Percentiles rank a stretch among this genome's conserved stretches.
Conservation (phyloP, 129 eudicot genomes). For the Helianthus tuberosus region DNA sequence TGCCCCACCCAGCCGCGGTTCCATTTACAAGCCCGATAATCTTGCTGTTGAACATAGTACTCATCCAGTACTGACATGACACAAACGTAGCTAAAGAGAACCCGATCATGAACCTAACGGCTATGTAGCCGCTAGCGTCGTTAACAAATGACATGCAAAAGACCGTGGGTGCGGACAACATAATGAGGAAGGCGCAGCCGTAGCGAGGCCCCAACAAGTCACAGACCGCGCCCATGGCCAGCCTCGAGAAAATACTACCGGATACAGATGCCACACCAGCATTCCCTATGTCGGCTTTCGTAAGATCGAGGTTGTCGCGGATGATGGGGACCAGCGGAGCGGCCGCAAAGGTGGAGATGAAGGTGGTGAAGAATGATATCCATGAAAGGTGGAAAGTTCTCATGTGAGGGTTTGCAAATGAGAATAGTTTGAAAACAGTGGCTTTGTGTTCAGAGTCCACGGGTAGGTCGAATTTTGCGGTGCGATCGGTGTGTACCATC, state of each 20-base stretch:
- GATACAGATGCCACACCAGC: constrained; percentile 49
- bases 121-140: constrained; percentile 45
- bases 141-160: constrained; percentile 48
- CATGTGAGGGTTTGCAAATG: constrained; percentile 60
- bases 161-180: constrained; percentile 57
- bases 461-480: constrained; percentile 65
- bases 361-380: constrained; percentile 35
- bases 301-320: constrained; percentile 49
- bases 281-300: constrained; percentile 47
- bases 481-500: constrained; percentile 47
- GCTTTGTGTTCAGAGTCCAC: constrained; percentile 87
- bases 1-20: constrained; percentile 69
- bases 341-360: constrained; percentile 53
- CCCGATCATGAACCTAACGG: constrained; percentile 55
- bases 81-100: constrained; percentile 62
- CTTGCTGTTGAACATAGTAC: constrained; percentile 55
- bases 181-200: constrained; percentile 53
- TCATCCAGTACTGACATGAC: constrained; percentile 64
- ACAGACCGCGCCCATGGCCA: constrained; percentile 57
- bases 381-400: constrained; percentile 51
- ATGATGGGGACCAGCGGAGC: constrained; percentile 59
- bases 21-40: constrained; percentile 60
- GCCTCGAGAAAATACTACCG: constrained; percentile 55
- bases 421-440: constrained; percentile 50
- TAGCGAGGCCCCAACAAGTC: constrained; percentile 59